A percentile compares a stretch with the other conserved stretches of the same genome.
phyloP scores from a whole-genome alignment of 257 asterid genomes.

The Gardenia jasminoides region DNA sequence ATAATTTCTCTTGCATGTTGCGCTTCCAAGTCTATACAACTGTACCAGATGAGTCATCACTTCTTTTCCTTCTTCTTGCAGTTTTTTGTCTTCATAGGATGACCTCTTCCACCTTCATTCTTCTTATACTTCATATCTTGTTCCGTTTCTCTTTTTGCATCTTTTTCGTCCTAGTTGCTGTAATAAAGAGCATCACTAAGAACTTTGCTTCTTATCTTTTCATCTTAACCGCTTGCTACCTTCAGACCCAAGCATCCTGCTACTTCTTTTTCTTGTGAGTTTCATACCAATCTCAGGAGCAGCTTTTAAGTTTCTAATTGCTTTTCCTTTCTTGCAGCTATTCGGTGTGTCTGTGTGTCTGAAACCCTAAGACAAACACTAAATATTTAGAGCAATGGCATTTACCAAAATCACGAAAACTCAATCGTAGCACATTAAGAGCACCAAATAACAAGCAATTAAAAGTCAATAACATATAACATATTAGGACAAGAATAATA shows the following conservation, averaged over 20 bases:
- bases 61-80: too few relatives aligned
- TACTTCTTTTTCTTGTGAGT: conserved; percentile 45
- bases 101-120: conserved; percentile 29
- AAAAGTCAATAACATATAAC: neutral
- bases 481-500: too few relatives aligned
- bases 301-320: conserved; percentile 85
- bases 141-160: conserved; percentile 28
- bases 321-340: conserved; percentile 81
- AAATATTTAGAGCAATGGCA: neutral
- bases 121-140: conserved; percentile 31
- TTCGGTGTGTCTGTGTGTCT: conserved; percentile 81
- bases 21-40: too few relatives aligned
- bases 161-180: conserved; percentile 21
- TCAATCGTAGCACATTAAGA: neutral
- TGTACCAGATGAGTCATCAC: too few relatives aligned
- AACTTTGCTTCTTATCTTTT: conserved; percentile 14
- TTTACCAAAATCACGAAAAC: too few relatives aligned
- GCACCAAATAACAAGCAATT: neutral
- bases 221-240: conserved; percentile 36
- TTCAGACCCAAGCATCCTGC: conserved; percentile 39
- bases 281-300: conserved; percentile 80
- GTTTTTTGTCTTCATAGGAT: neutral
- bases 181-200: conserved; percentile 22
- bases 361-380: conserved; percentile 53
- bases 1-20: too few relatives aligned